Base-by-base conservation (phyloP, 306 rosid species). In the Corylus heterophylla region DNA sequence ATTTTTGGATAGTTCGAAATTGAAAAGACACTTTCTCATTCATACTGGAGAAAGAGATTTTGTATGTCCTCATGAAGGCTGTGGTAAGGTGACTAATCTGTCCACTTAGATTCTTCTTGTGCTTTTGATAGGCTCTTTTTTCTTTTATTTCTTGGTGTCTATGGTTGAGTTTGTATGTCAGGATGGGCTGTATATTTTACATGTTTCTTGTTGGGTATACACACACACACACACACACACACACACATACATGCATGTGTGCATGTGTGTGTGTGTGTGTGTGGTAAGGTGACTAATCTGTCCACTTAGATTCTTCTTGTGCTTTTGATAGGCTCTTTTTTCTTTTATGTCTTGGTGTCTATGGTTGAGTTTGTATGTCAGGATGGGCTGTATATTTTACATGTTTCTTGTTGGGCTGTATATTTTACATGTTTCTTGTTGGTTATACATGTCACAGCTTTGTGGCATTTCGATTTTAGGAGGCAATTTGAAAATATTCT, bases 1-100 rank as follows among this genome's bases (percentile, higher is more conserved):
- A 93, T 95, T 93, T 88, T 85, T 95, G 88, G 99, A 95, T 78
- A 93, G 99, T 85, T 95, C 99, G 62, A 95, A 95, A 92, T 77
- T 95, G 93, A 93, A 93, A 89, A 88, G 98, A 68, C 98, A 95
- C 87, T 91, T 90, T 81, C 93, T 91, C 80, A 95, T 91, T 86
- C 99, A 95, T 83, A 91, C 98, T 4, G 99, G 96, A 77, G 98
- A 95, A 80, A 86, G 98, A 85, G 93, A 93, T 75, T 95, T 90
- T 82, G 94, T 93, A 12, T 95, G 98, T 77, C 96, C 97, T 56
- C 92, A 88, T 86, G 98, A 95, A 89, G 99, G 99, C 88, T 95
- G 99, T 86, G 99, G 99, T 63, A 95, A 95, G 99, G 99, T 95
- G 85, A 90, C 83, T 71, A 79, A 79, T 82, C 84, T 68, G 79